Percentiles rank a stretch among this genome's conserved stretches.
Evolutionary conservation across 352 stramenopile genomes (phyloP).

Genomic region (Phytopythium aichiense): DNA sequence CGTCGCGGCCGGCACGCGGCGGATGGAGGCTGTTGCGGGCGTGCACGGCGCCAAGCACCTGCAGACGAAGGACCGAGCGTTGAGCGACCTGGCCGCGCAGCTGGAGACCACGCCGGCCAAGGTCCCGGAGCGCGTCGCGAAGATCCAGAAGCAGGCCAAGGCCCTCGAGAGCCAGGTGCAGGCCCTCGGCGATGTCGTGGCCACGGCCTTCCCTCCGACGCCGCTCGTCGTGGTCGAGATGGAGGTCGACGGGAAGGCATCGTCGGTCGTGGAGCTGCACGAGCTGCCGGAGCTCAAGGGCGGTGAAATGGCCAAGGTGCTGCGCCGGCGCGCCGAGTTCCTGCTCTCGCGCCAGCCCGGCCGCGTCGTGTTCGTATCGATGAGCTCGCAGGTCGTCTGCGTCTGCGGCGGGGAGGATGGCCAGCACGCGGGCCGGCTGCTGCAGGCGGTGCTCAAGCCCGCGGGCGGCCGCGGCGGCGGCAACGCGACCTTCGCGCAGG

Average conservation of each 20-base stretch:
- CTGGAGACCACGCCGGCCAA: conserved; percentile 62
- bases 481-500: conserved; percentile 60
- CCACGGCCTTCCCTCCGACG: conserved; percentile 24
- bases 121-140: conserved; percentile 54
- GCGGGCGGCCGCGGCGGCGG: conserved; percentile 55
- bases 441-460: conserved; percentile 48
- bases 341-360: conserved; percentile 25
- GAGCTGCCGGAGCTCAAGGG: conserved; percentile 11
- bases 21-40: conserved; percentile 61
- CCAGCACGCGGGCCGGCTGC: conserved; percentile 47
- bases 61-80: conserved; percentile 49
- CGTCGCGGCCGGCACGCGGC: conserved; percentile 71
- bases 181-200: conserved; percentile 47
- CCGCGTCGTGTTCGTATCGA: conserved; percentile 40
- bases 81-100: conserved; percentile 43
- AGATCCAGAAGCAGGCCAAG: conserved; percentile 72
- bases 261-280: conserved; percentile 31
- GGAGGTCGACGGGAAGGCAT: conserved; percentile 4
- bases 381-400: conserved; percentile 52
- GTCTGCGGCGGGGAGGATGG: conserved; percentile 23
- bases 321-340: conserved; percentile 61
- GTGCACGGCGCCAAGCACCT: conserved; percentile 46
- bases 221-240: conserved; percentile 26
- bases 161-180: conserved; percentile 48
- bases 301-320: conserved; percentile 42